Evolutionary conservation across 169 alveolate genomes (phyloP).

Genomic region (Plasmodium berghei): DNA sequence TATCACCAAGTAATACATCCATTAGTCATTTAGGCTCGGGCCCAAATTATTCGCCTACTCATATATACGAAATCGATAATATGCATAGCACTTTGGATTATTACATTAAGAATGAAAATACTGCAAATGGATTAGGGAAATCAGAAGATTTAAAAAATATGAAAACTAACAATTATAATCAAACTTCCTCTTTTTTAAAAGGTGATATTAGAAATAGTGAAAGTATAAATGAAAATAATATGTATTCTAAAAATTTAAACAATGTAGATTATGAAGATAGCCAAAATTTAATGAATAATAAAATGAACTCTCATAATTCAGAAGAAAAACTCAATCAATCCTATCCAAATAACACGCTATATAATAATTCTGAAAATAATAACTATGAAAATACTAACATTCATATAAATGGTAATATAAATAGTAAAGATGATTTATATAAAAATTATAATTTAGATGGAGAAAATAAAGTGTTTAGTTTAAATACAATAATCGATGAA

Average conservation of each 20-base stretch:
- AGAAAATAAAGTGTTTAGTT: constrained; percentile 20
- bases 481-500: constrained; percentile 33
- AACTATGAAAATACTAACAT: constrained; percentile 13
- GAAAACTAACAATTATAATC: constrained; percentile 7
- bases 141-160: constrained; percentile 38
- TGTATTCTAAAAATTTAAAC: constrained; percentile 9
- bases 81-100: constrained; percentile 31
- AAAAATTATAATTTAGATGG: constrained; percentile 28
- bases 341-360: constrained; percentile 14
- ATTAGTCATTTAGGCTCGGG: constrained; percentile 35
- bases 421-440: constrained; percentile 36
- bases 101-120: constrained; percentile 39
- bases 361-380: not conserved
- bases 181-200: not conserved
- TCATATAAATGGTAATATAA: not conserved
- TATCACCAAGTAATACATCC: constrained; percentile 50
- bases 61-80: constrained; percentile 62
- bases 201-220: constrained; percentile 23
- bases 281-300: constrained; percentile 2
- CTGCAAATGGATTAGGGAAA: constrained; percentile 21
- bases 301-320: constrained; percentile 12
- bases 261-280: not conserved
- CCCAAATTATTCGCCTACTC: constrained; percentile 62
- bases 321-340: constrained; percentile 19
- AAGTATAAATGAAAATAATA: not conserved